Conservation (phyloP, 192 early-diverging fungal species). For the Gigaspora rosea region DNA sequence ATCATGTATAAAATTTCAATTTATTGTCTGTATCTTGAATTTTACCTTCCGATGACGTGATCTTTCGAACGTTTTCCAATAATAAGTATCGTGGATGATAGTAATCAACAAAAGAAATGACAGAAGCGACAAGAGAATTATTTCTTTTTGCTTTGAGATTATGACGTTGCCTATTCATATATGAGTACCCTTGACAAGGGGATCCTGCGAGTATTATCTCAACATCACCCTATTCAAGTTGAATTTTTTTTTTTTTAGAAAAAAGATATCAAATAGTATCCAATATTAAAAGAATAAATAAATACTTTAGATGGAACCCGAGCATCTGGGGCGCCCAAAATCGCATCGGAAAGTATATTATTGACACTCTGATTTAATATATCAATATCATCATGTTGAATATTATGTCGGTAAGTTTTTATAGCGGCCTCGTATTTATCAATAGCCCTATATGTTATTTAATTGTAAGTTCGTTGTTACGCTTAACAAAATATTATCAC, state of each 20-base stretch:
- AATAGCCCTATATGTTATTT: conserved; percentile 32
- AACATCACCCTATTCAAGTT: conserved; percentile 33
- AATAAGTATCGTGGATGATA: conserved; percentile 34
- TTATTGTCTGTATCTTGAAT: neutral
- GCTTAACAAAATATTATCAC: too few relatives aligned
- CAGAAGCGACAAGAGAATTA: conserved; percentile 34
- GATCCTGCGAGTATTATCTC: conserved; percentile 39
- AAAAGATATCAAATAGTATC: neutral
- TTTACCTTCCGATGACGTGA: neutral
- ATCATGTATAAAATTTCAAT: neutral
- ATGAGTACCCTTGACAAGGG: conserved; percentile 40
- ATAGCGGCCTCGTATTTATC: conserved; percentile 30
- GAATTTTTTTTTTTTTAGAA: neutral
- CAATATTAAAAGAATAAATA: neutral
- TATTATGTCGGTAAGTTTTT: conserved; percentile 32
- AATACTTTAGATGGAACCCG: conserved; percentile 14
- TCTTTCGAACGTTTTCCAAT: conserved; percentile 36
- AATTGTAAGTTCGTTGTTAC: neutral
- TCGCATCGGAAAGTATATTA: conserved; percentile 22
- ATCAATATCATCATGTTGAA: conserved; percentile 2
- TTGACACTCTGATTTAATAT: conserved; percentile 37
- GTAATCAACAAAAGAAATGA: conserved; percentile 36
- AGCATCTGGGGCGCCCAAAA: neutral
- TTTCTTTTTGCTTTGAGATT: conserved; percentile 7
- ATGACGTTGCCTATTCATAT: conserved; percentile 21